Evolutionary conservation across 2,329 filamentous ascomycete genomes (phyloP).

Genomic region (Penicillium glabrum): DNA sequence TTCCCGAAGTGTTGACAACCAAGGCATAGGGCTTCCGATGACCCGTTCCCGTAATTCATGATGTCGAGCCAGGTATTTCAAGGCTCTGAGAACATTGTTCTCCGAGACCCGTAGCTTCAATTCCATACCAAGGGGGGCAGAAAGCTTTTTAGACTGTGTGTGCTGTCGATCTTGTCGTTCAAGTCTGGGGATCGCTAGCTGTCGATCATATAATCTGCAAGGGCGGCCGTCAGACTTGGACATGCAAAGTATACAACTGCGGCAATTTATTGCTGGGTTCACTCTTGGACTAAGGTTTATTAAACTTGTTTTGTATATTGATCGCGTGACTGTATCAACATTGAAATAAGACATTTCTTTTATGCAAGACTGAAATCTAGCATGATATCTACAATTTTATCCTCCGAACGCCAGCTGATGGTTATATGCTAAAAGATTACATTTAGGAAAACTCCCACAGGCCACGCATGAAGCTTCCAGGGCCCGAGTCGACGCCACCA

Average conservation of each 20-base stretch:
- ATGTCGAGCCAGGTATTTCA: background rate
- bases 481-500: slow-evolving; percentile 38
- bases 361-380: background rate
- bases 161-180: slow-evolving; percentile 3
- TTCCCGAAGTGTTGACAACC: slow-evolving; percentile 14
- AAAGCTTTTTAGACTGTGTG: background rate
- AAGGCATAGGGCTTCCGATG: slow-evolving; percentile 12
- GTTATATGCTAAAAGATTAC: background rate
- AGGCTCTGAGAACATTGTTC: slow-evolving; percentile 11
- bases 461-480: slow-evolving; percentile 36
- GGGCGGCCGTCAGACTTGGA: slow-evolving; percentile 2
- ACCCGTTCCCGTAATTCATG: background rate
- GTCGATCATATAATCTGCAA: slow-evolving; percentile 14
- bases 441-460: slow-evolving; percentile 38
- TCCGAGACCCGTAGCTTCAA: background rate
- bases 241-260: background rate
- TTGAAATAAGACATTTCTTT: slow-evolving; percentile 1
- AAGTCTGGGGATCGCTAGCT: background rate
- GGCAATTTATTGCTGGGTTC: background rate
- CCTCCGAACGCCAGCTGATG: background rate
- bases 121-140: slow-evolving; percentile 21
- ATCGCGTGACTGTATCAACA: slow-evolving; percentile 1
- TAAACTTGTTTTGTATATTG: background rate
- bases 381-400: background rate
- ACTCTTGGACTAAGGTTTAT: background rate